These are phyloP conservation scores for Colletotrichum cuscutae DNA, from an alignment of 2,329 filamentous ascomycete species.

Conservation along the genomic window DNA sequence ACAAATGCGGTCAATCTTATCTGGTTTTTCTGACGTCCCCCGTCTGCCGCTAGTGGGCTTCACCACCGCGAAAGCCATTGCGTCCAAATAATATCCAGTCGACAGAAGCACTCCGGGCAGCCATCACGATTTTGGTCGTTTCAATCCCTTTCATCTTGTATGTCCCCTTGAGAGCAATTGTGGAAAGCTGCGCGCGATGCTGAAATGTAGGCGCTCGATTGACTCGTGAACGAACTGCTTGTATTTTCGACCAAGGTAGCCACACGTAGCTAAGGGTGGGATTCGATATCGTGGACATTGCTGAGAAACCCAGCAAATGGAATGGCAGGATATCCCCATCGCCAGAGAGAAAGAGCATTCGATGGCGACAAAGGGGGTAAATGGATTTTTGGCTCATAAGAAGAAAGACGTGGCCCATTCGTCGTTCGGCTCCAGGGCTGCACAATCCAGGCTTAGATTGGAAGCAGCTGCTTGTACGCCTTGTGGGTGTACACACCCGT, in stretches of 20 bases:
- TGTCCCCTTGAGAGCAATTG: background rate
- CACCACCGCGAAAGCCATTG: background rate
- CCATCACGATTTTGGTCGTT: background rate
- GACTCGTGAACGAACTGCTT: background rate
- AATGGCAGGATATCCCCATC: background rate
- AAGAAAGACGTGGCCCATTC: background rate
- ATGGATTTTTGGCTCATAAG: background rate
- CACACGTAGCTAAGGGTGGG: background rate
- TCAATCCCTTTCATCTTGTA: background rate
- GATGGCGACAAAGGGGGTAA: background rate
- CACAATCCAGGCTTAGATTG: background rate
- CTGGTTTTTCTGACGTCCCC: conserved; percentile 28
- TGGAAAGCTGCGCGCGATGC: background rate
- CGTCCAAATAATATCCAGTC: background rate
- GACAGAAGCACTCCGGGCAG: background rate
- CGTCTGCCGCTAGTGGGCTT: background rate
- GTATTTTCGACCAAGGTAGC: background rate
- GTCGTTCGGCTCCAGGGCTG: background rate
- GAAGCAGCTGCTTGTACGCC: background rate
- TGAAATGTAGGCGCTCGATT: background rate
- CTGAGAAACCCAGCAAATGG: background rate
- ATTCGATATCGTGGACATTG: background rate
- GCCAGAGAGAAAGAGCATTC: background rate
- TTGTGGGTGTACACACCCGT: background rate
- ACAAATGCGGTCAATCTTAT: conserved; percentile 31